Evolutionary conservation across 495 filamentous ascomycete species (phyloP).

Genomic region (Podospora anserina): DNA sequence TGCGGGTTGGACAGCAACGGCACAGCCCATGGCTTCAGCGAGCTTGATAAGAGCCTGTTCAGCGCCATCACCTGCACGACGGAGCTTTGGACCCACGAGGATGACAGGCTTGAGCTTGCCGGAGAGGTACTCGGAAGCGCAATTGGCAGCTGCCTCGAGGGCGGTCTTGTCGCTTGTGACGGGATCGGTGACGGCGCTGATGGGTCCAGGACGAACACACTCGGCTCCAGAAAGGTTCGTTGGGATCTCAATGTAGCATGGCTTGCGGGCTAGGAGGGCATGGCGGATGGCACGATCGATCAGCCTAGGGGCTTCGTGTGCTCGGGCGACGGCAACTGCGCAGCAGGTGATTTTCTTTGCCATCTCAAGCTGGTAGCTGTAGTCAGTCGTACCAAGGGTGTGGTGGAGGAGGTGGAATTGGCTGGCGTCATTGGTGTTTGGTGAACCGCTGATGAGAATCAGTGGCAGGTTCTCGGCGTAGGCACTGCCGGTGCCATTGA

Average conservation of each 20-base stretch:
- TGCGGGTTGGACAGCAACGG: slow-evolving; percentile 28
- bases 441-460: slow-evolving; percentile 71
- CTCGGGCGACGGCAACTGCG: slow-evolving; percentile 63
- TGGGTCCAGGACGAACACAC: slow-evolving; percentile 25
- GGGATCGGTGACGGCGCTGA: slow-evolving; percentile 23
- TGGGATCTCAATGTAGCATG: slow-evolving; percentile 79
- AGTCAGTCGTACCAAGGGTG: slow-evolving; percentile 81
- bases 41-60: slow-evolving; percentile 21
- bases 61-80: slow-evolving; percentile 17
- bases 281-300: slow-evolving; percentile 76
- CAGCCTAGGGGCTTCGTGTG: slow-evolving; percentile 59
- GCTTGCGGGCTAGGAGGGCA: slow-evolving; percentile 67
- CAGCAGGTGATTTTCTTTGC: slow-evolving; percentile 66
- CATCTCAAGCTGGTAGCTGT: slow-evolving; percentile 59
- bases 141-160: slow-evolving; percentile 21
- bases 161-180: slow-evolving; percentile 21
- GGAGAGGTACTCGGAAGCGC: slow-evolving; percentile 23
- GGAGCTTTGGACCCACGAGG: slow-evolving; percentile 25
- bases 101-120: slow-evolving; percentile 28
- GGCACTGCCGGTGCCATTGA: slow-evolving; percentile 66
- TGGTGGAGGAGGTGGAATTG: slow-evolving; percentile 73
- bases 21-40: slow-evolving; percentile 27
- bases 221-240: slow-evolving; percentile 65
- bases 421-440: slow-evolving; percentile 51
- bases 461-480: slow-evolving; percentile 71